Evolutionary conservation across 495 filamentous ascomycete species (phyloP).

Genomic region (Neurospora sublineolata): DNA sequence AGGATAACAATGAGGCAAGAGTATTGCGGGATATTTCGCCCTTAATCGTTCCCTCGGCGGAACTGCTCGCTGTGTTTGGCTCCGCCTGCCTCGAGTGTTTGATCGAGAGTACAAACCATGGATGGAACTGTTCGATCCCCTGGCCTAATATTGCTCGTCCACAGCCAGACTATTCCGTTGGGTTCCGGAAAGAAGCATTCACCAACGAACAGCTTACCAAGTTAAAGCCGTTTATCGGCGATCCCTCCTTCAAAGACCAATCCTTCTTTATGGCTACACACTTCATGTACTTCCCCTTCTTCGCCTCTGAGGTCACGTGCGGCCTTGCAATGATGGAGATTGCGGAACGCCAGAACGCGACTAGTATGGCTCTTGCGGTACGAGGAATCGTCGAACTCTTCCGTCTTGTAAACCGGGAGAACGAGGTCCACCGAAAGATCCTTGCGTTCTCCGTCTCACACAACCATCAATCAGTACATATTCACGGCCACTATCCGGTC

Average conservation of each 20-base stretch:
- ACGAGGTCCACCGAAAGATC: slow-evolving; percentile 29
- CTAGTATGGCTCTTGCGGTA: slow-evolving; percentile 29
- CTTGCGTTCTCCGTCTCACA: slow-evolving; percentile 40
- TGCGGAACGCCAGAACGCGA: slow-evolving; percentile 10
- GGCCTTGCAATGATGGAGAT: slow-evolving; percentile 11
- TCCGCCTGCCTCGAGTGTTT: slow-evolving; percentile 22
- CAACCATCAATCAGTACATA: slow-evolving; percentile 22
- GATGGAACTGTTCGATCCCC: slow-evolving; percentile 27
- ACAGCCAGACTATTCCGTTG: slow-evolving; percentile 28
- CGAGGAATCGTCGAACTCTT: slow-evolving; percentile 26
- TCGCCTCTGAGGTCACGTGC: slow-evolving; percentile 14
- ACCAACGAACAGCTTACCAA: slow-evolving; percentile 30
- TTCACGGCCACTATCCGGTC: slow-evolving; percentile 27
- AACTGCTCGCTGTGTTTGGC: slow-evolving; percentile 20
- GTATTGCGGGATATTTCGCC: slow-evolving; percentile 9
- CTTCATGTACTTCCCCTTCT: slow-evolving; percentile 19
- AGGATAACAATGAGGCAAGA: slow-evolving; percentile 26
- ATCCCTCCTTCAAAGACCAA: slow-evolving; percentile 3
- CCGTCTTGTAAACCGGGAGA: slow-evolving; percentile 18
- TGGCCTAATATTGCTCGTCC: slow-evolving; percentile 20
- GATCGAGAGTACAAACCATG: slow-evolving; percentile 33
- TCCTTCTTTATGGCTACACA: slow-evolving; percentile 17
- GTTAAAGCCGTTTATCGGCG: slow-evolving; percentile 25
- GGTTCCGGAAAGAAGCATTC: slow-evolving; percentile 31
- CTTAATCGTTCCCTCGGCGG: slow-evolving; percentile 12